A percentile compares a stretch with the other conserved stretches of the same genome.
Evolutionary conservation across 352 stramenopile species (phyloP).

Genomic region (Chloridella minuta): DNA sequence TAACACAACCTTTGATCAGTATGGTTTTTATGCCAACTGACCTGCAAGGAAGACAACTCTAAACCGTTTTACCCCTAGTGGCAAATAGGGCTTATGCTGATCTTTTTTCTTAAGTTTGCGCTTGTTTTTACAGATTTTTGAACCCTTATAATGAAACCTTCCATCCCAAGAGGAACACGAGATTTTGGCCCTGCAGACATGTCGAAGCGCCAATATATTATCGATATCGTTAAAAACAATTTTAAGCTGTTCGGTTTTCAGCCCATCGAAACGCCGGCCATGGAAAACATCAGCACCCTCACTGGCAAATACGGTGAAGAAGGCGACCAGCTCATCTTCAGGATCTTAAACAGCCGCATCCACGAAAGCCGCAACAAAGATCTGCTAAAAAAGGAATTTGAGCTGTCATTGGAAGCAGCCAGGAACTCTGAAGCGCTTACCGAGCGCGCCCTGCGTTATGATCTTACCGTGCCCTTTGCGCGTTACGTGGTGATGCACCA

Average conservation of each 20-base stretch:
- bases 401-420: neutral
- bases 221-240: neutral
- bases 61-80: no score
- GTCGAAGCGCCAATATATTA: neutral
- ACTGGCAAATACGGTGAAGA: neutral
- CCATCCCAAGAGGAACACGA: neutral
- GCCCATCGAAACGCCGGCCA: neutral
- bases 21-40: no score
- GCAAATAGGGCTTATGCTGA: no score
- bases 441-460: neutral
- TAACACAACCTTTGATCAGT: no score
- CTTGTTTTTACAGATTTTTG: neutral
- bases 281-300: neutral
- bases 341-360: neutral
- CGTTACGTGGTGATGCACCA: neutral
- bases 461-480: neutral
- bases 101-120: neutral
- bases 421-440: neutral
- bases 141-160: neutral
- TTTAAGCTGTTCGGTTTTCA: neutral
- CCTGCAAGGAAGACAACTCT: no score
- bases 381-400: neutral
- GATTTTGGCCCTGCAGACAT: neutral
- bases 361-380: neutral
- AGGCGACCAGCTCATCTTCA: neutral